Base-by-base conservation (phyloP, 768 basidiomycete species). In the Collybiopsis luxurians region DNA sequence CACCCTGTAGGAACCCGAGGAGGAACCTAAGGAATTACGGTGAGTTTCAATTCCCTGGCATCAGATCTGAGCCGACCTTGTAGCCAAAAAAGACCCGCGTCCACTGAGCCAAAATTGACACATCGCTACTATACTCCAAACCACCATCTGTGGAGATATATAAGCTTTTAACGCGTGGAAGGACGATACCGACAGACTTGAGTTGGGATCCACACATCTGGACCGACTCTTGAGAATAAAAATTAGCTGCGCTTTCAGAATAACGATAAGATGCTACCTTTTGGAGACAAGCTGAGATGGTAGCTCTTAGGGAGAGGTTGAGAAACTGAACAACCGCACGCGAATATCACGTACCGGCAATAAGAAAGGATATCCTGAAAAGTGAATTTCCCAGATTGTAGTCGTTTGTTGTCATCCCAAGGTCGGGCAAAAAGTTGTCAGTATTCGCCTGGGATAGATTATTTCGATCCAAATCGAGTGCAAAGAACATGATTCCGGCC, bases 211-310 rank as follows among this genome's bases (percentile, higher is more conserved):
- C 85, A 88, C 10, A 82, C 71, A 68, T 89, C 86, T 0, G 86
- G 85, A 0, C 86, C 86, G 21, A 88, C 69, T 4, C 84, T 76
- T 26, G 12, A 24, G 10, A 19, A 51, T 2, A 21, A 12, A 27
- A 7, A 21, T 34, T 12, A 38, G 34, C n/a, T 50, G 9, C 3
- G 24, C 5, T 21, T 1, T 11, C 23, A 15, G 31, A 34, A 34
- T 5, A 31, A n/a, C 9, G 21, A 5, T 6, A 34, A 13, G 15
- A 51, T 11, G 30, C 15, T 36, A 51, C 50, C 50, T 38, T 65
- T 89, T 88, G 36, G 84, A 85, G 28, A 89, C 66, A 19, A 87
- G 71, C 63, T 88, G 86, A 0, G 85, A 87, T 17, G 86, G 86
- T 17, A 89, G 71, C 65, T 88, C 86, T 68, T 28, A 40, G 44